Evolutionary conservation across 805 yeast genomes (phyloP), one percentile per base, ranked within the genome.

Genomic region (Candida schatavii): DNA sequence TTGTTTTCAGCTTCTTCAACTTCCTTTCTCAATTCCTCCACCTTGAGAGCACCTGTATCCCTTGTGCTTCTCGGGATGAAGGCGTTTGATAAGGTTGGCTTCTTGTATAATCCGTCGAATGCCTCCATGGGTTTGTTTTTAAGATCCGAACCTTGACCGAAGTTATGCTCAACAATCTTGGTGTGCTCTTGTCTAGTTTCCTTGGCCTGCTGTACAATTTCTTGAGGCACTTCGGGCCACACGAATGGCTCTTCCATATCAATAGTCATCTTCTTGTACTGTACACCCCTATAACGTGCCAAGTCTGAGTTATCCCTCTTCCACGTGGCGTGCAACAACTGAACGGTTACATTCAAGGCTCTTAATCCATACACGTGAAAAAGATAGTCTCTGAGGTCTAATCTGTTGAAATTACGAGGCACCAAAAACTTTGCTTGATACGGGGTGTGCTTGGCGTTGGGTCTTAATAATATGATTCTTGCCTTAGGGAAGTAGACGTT

Each of bases 371-470:
- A 93, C 3, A 93, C 72, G 54, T 90, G 81, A 78, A 82, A 93
- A 48, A 93, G 72, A 59, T 93, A 93, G 67, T 93, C 99, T 62
- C 99, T 80, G 47, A 93, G 74, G 62, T 91, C 98, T 68, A 93
- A 73, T 62, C 90, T 91, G 72, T 93, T 93, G 75, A 93, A 90
- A 42, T 87, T 80, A 57, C 85, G 80, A 13, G 99, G 99, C 15
- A 95, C 99, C 49, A 87, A 80, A 65, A 93, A 93, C 62, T 88
- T 89, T 38, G 98, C 98, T 65, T 89, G 97, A 67, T 86, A 90
- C 37, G 99, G 99, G 0, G 97, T 86, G 65, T 88, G 96, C 57
- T 87, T 87, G n/a, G 98, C 97, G 56, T 86, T 86, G 33, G 97
- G 96, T 58, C 96, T 78, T 47, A 93, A 67, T 25, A 91, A 70